These are phyloP conservation scores for Ascochyta pisi DNA, from an alignment of 2,329 filamentous ascomycete species.

Conservation along the genomic window DNA sequence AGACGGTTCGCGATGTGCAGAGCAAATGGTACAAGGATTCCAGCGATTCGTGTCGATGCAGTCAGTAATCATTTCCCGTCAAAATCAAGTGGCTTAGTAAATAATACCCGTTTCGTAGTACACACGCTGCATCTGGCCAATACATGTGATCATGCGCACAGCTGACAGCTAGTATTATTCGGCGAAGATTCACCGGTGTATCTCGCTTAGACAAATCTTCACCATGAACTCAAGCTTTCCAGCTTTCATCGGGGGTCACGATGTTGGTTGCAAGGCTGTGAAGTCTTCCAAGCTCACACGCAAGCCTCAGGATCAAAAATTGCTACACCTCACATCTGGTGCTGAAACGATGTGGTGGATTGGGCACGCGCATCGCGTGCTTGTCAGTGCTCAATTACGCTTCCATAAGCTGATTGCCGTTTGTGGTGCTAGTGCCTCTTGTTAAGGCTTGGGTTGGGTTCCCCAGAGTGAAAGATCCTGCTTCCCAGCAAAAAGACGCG, in stretches of 20 bases:
- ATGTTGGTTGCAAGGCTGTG: slow-evolving; percentile 3
- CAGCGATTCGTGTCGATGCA: neutral
- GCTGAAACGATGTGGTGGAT: neutral
- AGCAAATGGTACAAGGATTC: slow-evolving; percentile 26
- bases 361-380: slow-evolving; percentile 6
- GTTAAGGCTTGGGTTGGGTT: slow-evolving; percentile 9
- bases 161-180: neutral
- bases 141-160: slow-evolving; percentile 2
- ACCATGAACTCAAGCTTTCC: neutral
- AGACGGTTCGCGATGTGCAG: slow-evolving; percentile 25
- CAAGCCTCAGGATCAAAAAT: neutral
- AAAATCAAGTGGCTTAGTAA: slow-evolving; percentile 5
- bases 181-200: slow-evolving; percentile 7
- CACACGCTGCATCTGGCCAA: slow-evolving; percentile 9
- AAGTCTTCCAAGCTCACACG: neutral
- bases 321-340: neutral
- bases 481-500: slow-evolving; percentile 19
- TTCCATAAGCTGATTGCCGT: slow-evolving; percentile 17
- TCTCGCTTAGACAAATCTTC: neutral
- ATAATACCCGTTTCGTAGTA: slow-evolving; percentile 9
- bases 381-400: slow-evolving; percentile 11
- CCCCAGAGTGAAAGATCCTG: slow-evolving; percentile 24
- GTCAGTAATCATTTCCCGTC: neutral
- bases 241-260: neutral
- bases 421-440: slow-evolving; percentile 16